Conservation (phyloP, 2,329 filamentous ascomycete species). For the Nothomitra cinnamomea region DNA sequence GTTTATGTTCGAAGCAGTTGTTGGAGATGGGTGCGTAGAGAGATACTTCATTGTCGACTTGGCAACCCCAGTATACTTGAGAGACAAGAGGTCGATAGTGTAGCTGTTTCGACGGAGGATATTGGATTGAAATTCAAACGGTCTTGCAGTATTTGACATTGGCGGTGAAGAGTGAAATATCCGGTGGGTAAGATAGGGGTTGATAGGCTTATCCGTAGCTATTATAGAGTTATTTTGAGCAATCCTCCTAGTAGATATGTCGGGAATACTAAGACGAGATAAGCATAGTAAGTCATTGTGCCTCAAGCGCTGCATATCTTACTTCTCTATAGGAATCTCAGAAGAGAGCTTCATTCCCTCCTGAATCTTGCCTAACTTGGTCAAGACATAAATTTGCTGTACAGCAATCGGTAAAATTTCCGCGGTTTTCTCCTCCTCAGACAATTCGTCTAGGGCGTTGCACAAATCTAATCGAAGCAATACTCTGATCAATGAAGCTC, state of each 20-base stretch:
- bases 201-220: constrained; percentile 29
- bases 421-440: constrained; percentile 53
- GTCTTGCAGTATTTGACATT: constrained; percentile 39
- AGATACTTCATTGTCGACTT: constrained; percentile 35
- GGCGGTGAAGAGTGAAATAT: constrained; percentile 37
- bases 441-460: constrained; percentile 54
- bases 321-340: constrained; percentile 45
- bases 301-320: constrained; percentile 19
- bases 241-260: constrained; percentile 48
- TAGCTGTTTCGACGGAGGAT: constrained; percentile 45
- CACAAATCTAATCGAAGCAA: constrained; percentile 42
- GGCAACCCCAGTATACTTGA: constrained; percentile 50
- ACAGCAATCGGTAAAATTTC: constrained; percentile 61
- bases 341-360: constrained; percentile 48
- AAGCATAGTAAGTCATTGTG: neutral
- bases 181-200: constrained; percentile 52
- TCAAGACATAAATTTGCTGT: constrained; percentile 58
- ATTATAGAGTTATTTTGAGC: constrained; percentile 48
- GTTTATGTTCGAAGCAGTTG: constrained; percentile 33
- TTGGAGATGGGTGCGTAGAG: constrained; percentile 29
- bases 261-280: constrained; percentile 36
- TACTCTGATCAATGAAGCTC: neutral
- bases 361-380: constrained; percentile 44
- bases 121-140: constrained; percentile 54
- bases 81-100: constrained; percentile 44